A percentile compares a stretch with the other conserved stretches of the same genome.
phyloP scores from a whole-genome alignment of 2,329 filamentous ascomycete species.

The Seiridium cupressi region DNA sequence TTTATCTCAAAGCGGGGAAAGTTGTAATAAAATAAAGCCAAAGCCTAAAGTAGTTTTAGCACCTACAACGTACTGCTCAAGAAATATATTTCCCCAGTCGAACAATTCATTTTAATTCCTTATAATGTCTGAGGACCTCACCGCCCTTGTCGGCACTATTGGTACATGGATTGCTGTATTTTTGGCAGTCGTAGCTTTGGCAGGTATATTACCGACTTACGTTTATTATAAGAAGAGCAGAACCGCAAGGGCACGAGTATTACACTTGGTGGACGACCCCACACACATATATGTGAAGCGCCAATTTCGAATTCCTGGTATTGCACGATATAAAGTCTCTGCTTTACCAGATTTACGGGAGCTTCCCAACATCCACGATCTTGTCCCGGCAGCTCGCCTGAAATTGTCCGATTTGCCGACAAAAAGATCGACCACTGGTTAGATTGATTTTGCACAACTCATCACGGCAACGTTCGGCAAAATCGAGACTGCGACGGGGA shows the following conservation, averaged over 20 bases:
- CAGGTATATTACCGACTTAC: background rate
- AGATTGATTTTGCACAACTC: background rate
- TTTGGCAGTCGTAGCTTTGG: background rate
- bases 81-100: too few relatives aligned
- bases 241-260: background rate
- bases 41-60: too few relatives aligned
- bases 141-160: too few relatives aligned
- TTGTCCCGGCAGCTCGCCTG: background rate
- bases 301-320: background rate
- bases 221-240: background rate
- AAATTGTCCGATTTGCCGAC: background rate
- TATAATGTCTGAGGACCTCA: too few relatives aligned
- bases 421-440: background rate
- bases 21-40: too few relatives aligned
- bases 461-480: background rate
- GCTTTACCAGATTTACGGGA: background rate
- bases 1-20: too few relatives aligned
- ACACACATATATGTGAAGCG: background rate
- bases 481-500: background rate
- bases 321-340: background rate
- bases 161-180: background rate
- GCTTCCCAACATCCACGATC: background rate
- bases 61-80: too few relatives aligned
- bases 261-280: background rate
- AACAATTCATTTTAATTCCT: too few relatives aligned